Conservation (phyloP, 345 rosid genomes). For the Isatis tinctoria region DNA sequence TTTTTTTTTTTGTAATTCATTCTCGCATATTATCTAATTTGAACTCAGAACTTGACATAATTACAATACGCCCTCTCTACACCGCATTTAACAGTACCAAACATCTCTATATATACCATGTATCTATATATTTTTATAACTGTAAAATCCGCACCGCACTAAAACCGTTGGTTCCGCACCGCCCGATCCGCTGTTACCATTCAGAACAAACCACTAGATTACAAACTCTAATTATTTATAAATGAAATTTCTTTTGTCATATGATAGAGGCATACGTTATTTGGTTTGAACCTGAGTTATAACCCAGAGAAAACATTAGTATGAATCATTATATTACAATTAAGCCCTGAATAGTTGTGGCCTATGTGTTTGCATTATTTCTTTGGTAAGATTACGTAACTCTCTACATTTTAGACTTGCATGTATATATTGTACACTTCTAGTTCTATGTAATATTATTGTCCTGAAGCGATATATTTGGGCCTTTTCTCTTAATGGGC, state of each 20-base stretch:
- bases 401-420: not conserved
- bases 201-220: too few species aligned
- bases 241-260: too few species aligned
- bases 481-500: not conserved
- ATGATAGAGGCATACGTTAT: not conserved
- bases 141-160: too few species aligned
- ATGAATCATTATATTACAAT: not conserved
- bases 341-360: too few species aligned
- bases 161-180: too few species aligned
- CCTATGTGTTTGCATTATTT: too few species aligned
- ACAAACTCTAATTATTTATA: not conserved
- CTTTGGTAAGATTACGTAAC: not conserved
- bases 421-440: not conserved
- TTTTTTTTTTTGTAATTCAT: not conserved
- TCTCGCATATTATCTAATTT: not conserved
- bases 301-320: not conserved
- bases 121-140: too few species aligned
- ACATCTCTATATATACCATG: too few species aligned
- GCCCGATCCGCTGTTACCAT: too few species aligned
- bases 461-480: not conserved
- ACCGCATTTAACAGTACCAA: too few species aligned
- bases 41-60: not conserved
- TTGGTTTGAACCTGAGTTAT: not conserved
- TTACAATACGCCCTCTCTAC: too few species aligned
- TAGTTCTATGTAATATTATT: not conserved